These are phyloP conservation scores for Magnusiomyces suaveolens DNA, from an alignment of 1,139 yeast species.

Conservation along the genomic window DNA sequence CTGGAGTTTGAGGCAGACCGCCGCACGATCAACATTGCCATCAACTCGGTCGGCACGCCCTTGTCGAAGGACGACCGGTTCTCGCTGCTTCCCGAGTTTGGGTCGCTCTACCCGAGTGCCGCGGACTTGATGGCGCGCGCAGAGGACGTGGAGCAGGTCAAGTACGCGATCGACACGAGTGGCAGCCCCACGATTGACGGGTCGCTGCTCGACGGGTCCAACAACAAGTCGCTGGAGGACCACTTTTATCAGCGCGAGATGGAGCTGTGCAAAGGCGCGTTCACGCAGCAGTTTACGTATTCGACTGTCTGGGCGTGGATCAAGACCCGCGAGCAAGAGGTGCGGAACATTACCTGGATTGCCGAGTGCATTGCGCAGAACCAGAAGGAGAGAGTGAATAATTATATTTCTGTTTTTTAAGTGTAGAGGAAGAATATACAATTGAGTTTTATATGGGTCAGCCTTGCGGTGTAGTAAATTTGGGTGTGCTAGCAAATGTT, in stretches of 20 bases:
- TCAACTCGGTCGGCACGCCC: conserved; percentile 81
- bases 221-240: conserved; percentile 68
- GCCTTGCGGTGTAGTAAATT: no score
- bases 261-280: conserved; percentile 84
- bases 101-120: conserved; percentile 69
- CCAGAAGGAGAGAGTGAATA: conserved; percentile 36
- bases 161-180: conserved; percentile 59
- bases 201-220: conserved; percentile 55
- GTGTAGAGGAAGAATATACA: no score
- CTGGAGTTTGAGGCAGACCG: conserved; percentile 91
- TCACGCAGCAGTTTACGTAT: conserved; percentile 91
- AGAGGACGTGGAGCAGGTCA: conserved; percentile 80
- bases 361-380: conserved; percentile 72
- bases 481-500: no score
- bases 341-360: conserved; percentile 94
- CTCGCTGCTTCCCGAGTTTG: conserved; percentile 67
- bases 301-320: conserved; percentile 95
- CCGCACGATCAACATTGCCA: conserved; percentile 80
- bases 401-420: conserved; percentile 35
- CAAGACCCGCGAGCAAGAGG: conserved; percentile 90
- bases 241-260: conserved; percentile 88
- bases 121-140: conserved; percentile 61
- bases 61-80: conserved; percentile 61
- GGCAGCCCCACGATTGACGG: conserved; percentile 45
- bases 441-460: no score